Conservation (phyloP, 768 basidiomycete species). For the Clitopilus hobsonii region DNA sequence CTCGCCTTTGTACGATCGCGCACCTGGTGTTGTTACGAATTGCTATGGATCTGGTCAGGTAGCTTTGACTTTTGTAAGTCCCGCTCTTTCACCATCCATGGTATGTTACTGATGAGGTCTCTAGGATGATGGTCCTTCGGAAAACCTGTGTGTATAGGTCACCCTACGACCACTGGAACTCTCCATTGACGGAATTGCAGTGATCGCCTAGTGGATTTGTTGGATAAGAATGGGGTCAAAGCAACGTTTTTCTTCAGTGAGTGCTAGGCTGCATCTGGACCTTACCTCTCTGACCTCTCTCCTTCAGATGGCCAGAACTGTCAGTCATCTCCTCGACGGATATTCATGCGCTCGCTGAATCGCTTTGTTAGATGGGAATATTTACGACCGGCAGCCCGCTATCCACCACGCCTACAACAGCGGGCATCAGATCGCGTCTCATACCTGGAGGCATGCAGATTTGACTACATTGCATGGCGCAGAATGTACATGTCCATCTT, state of each 20-base stretch:
- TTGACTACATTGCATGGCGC: slow-evolving; percentile 27
- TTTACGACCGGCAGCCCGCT: slow-evolving; percentile 25
- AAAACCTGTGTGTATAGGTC: slow-evolving; percentile 29
- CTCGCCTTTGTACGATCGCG: slow-evolving; percentile 3
- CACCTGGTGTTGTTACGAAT: slow-evolving; percentile 26
- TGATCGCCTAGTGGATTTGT: slow-evolving; percentile 23
- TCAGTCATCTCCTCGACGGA: slow-evolving; percentile 6
- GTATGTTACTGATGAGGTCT: not conserved
- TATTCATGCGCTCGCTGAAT: not conserved
- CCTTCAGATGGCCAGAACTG: slow-evolving; percentile 31
- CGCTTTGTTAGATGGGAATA: slow-evolving; percentile 24
- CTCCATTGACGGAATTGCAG: slow-evolving; percentile 13
- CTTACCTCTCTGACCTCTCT: not conserved
- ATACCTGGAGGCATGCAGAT: slow-evolving; percentile 42
- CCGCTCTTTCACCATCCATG: not conserved
- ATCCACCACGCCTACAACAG: slow-evolving; percentile 30
- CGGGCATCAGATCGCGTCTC: slow-evolving; percentile 43
- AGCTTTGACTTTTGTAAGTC: slow-evolving; percentile 37
- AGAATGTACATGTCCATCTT: slow-evolving; percentile 17
- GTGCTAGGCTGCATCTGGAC: slow-evolving; percentile 2
- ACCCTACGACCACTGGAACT: not conserved
- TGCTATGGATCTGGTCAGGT: slow-evolving; percentile 32
- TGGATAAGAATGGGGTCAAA: slow-evolving; percentile 17
- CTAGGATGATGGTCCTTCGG: slow-evolving; percentile 40
- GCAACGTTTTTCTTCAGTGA: slow-evolving; percentile 32